Evolutionary conservation across 768 basidiomycete genomes (phyloP), one percentile per base, ranked within the genome.

Genomic region (Punctularia strigosozonata): DNA sequence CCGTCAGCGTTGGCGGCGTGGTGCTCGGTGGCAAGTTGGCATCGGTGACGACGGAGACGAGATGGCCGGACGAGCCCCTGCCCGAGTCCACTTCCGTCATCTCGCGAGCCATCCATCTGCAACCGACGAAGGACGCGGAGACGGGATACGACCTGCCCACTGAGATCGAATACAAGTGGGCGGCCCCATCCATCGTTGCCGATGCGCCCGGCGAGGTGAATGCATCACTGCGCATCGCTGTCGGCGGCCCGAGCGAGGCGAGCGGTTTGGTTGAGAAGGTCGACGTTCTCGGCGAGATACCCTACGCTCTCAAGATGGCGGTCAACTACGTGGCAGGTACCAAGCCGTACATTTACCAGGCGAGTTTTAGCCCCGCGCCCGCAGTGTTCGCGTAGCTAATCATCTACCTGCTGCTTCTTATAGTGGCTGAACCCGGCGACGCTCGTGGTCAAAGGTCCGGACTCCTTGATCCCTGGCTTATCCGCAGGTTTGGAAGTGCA

Each of bases 341-440:
- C 17, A 91, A 92, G 58, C 94, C 90, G 0, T 92, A 79, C 57
- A 84, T 94, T 56, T 95, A 94, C 59, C 88, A 92, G 74, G 90
- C 83, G 38, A 39, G 76, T 62, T 28, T 20, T 36, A 4, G 24
- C 35, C 21, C 39, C 24, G 26, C 19, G 38, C 38, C 22, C 26
- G 33, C 17, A 42, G 25, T 7, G 18, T 7, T 31, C 28, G 20
- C 18, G 39, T 40, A 6, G 18, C 43, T 31, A 14, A 19, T 36
- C 15, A 38, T 44, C 17, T 5, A 12, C 31, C 6, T 8, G 10
- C 31, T 31, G 43, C 23, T 37, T 32, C 18, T 20, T 34, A 13
- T 45, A 81, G 77, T 80, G 71, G 66, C 59, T 66, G 49, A 80
- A 79, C 54, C 64, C 66, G 2, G 62, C 58, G n/a, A 71, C 64